Evolutionary conservation across 2,329 filamentous ascomycete species (phyloP), one percentile per base, ranked within the genome.

Genomic region (Penicillium decumbens): DNA sequence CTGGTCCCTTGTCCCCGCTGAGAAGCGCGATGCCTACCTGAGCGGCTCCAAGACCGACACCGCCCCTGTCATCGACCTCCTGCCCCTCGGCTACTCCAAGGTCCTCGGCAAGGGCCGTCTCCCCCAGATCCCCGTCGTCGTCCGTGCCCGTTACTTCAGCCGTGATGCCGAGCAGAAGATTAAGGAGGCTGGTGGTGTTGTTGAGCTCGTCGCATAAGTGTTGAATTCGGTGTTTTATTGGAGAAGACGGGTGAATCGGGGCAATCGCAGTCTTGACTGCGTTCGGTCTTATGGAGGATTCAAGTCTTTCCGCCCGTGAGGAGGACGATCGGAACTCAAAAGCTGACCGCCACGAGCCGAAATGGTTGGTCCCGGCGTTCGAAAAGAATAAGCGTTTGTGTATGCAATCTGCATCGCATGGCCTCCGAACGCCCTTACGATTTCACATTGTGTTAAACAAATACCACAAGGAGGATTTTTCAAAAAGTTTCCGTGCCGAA

Each of bases 81-180:
- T 97, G 61, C 82, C 90, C 68, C 87, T 95, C 76, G 93, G 95
- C 67, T 98, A 97, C 85, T 88, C 90, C 73, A 98, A 98, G 82
- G 85, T 98, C 65, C 88, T 98, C 73, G 95, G 93, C 75, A 98
- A 98, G 85, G 93, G 93, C 77, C 86, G 92, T 72, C 81, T 97
- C 69, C 92, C 93, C 70, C 81, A 92, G 72, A 83, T 97, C 70
- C 93, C 93, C 65, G 77, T 98, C 69, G 89, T 98, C 70, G 91
- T 98, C 64, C 89, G 89, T 73, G 92, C 93, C 66, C 82, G 93
- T 75, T 97, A 90, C 81, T 88, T 98, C 78, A 90, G 85, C 82
- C 87, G 88, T 75, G 85, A 95, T 75, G 93, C 93, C 65, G 93
- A 98, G 87, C 82, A 89, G 80, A 98, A 98, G 88, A 96, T 98